Percentiles rank a stretch among this genome's conserved stretches.
phyloP scores from a whole-genome alignment of 805 yeast genomes.

The Wickerhamia fluorescens region DNA sequence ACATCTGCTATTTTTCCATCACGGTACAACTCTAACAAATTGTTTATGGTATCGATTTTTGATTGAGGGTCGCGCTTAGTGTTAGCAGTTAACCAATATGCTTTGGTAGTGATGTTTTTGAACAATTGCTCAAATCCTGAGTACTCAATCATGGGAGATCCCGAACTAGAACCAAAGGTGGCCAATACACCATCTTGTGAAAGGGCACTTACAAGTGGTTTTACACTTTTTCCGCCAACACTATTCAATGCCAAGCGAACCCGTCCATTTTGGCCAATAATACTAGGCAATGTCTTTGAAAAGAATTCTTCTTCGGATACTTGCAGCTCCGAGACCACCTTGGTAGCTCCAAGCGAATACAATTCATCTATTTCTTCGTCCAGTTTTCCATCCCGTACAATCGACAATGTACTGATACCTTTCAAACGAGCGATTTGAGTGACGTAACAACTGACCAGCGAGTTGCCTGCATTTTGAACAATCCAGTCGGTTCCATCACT shows the following conservation, averaged over 20 bases:
- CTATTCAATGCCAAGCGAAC: constrained; percentile 27
- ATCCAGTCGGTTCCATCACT: constrained; percentile 22
- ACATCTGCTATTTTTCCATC: constrained; percentile 51
- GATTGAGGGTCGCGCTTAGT: constrained; percentile 41
- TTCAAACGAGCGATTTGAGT: constrained; percentile 20
- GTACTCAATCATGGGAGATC: constrained; percentile 11
- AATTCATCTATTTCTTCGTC: constrained; percentile 16
- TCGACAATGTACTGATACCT: constrained; percentile 21
- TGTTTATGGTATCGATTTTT: constrained; percentile 48
- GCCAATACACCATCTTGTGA: constrained; percentile 21
- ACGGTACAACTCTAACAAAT: constrained; percentile 51
- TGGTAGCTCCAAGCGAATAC: constrained; percentile 23
- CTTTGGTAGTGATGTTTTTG: constrained; percentile 21
- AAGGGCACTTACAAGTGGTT: constrained; percentile 16
- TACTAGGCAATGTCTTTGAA: constrained; percentile 7
- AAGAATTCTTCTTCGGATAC: constrained; percentile 13
- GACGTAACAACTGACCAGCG: constrained; percentile 25
- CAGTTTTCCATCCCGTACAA: constrained; percentile 23
- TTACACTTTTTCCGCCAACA: constrained; percentile 20
- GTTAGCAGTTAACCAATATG: constrained; percentile 28
- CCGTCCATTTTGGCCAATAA: constrained; percentile 12
- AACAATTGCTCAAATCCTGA: constrained; percentile 19
- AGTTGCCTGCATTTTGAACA: constrained; percentile 27
- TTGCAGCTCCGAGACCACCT: constrained; percentile 22
- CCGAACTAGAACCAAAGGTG: constrained; percentile 23